Base-by-base conservation (phyloP, 78 protist species). In the Protostelium mycophagum region DNA sequence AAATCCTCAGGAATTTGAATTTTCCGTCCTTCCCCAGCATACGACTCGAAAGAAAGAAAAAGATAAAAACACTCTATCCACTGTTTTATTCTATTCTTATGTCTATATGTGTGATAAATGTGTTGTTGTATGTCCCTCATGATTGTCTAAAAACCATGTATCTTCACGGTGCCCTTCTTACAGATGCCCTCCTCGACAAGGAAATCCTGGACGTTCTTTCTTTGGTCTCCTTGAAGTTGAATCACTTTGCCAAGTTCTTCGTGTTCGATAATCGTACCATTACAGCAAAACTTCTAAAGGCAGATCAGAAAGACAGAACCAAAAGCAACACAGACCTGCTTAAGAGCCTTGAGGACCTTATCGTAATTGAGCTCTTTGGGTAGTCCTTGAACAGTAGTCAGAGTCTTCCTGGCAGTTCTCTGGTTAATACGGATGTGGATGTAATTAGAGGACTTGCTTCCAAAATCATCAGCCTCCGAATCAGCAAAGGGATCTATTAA, bases 361-460 rank as follows among this genome's bases (percentile, higher is more conserved):
- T 91, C 88, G 34, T 88, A 85, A 83, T 94, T 88, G 36, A 88
- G 31, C 25, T 90, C 85, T 84, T 88, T 88, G 88, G 94, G 92
- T 35, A 92, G 36, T 29, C 90, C 88, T 63, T 92, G 93, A 35
- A 95, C 89, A 0, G 96, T 95, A 10, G 96, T 95, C 38, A 95
- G 88, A 0, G 93, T 88, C 86, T 95, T 95, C 39, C 96, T 90
- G 0, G 96, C 97, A 73, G 93, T 95, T 84, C 97, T 92, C 95
- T 95, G 96, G 90, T 94, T 93, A 84, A 95, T 88, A 85, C 97
- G 96, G 38, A 95, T 95, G 92, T 95, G 97, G 86, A 90, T 85
- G 39, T 91, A 90, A n/a, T 39, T 35, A 16, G 85, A 38, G 84
- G 87, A 85, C 29, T 84, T 84, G 25, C 85, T 63, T 63, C 87